These are phyloP conservation scores for Knoxia roxburghii DNA, from an alignment of 257 asterid species.

Conservation along the genomic window DNA sequence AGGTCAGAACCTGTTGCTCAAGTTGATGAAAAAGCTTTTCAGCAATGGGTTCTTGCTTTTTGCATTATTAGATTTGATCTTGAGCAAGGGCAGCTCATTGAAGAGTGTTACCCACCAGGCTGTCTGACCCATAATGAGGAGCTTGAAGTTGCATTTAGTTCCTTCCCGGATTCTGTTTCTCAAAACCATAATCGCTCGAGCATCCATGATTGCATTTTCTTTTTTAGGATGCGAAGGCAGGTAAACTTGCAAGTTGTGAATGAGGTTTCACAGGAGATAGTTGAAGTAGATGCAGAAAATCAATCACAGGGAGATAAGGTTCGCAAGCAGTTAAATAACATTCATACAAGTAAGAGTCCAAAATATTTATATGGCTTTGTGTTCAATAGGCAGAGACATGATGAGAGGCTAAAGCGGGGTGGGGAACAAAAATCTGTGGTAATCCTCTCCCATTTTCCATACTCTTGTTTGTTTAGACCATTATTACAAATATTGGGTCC, in stretches of 20 bases:
- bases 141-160: conserved; percentile 87
- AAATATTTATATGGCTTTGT: conserved; percentile 86
- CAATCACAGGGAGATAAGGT: conserved; percentile 25
- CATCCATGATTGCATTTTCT: conserved; percentile 88
- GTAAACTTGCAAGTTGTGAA: conserved; percentile 30
- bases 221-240: conserved; percentile 72
- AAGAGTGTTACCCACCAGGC: conserved; percentile 87
- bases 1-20: conserved; percentile 61
- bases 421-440: conserved; percentile 97
- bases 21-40: conserved; percentile 64
- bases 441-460: conserved; percentile 83
- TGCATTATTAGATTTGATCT: conserved; percentile 92
- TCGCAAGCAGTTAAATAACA: conserved; percentile 29
- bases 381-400: conserved; percentile 95
- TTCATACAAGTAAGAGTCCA: conserved; percentile 27
- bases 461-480: conserved; percentile 85
- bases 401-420: conserved; percentile 90
- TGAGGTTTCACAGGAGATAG: conserved; percentile 43
- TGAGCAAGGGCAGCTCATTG: conserved; percentile 95
- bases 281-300: conserved; percentile 39
- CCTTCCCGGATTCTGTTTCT: conserved; percentile 98
- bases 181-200: conserved; percentile 87
- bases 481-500: conserved; percentile 96
- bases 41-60: conserved; percentile 82
- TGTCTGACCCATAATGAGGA: conserved; percentile 83